Conservation (phyloP, 2,329 filamentous ascomycete species). For the Anthostomella pinea region DNA sequence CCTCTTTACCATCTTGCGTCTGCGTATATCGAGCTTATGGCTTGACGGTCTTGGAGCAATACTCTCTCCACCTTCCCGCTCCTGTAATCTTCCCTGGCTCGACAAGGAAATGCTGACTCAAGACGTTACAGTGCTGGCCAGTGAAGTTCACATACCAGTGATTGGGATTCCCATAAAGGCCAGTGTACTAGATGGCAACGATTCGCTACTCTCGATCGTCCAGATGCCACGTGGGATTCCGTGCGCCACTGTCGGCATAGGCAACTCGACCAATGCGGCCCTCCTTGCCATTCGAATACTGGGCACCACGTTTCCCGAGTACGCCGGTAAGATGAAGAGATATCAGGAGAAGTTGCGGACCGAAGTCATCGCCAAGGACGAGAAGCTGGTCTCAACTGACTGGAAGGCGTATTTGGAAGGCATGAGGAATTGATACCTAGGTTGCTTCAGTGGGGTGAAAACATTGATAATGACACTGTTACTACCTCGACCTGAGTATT, state of each 20-base stretch:
- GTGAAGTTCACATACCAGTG: slow-evolving; percentile 66
- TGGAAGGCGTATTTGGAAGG: slow-evolving; percentile 15
- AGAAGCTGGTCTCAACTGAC: slow-evolving; percentile 8
- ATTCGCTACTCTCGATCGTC: slow-evolving; percentile 70
- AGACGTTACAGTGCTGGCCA: slow-evolving; percentile 22
- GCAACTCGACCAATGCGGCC: slow-evolving; percentile 76
- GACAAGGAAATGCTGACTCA: slow-evolving; percentile 6
- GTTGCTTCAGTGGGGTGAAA: too few relatives aligned
- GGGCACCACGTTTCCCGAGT: slow-evolving; percentile 53
- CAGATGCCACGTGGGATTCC: slow-evolving; percentile 76
- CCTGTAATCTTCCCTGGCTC: too few relatives aligned
- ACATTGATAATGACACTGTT: too few relatives aligned
- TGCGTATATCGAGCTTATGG: neutral
- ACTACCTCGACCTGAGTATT: too few relatives aligned
- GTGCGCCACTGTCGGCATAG: slow-evolving; percentile 74
- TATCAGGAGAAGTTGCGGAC: slow-evolving; percentile 62
- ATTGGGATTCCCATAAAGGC: slow-evolving; percentile 77
- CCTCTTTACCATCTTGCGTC: neutral
- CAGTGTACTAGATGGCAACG: slow-evolving; percentile 67
- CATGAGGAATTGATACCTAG: too few relatives aligned
- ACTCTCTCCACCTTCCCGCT: neutral
- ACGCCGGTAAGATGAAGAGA: slow-evolving; percentile 55
- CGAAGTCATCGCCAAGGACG: slow-evolving; percentile 46
- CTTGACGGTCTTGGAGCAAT: neutral
- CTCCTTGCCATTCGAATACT: slow-evolving; percentile 69